Evolutionary conservation across 768 basidiomycete genomes (phyloP).

Genomic region (Panellus pusillus): DNA sequence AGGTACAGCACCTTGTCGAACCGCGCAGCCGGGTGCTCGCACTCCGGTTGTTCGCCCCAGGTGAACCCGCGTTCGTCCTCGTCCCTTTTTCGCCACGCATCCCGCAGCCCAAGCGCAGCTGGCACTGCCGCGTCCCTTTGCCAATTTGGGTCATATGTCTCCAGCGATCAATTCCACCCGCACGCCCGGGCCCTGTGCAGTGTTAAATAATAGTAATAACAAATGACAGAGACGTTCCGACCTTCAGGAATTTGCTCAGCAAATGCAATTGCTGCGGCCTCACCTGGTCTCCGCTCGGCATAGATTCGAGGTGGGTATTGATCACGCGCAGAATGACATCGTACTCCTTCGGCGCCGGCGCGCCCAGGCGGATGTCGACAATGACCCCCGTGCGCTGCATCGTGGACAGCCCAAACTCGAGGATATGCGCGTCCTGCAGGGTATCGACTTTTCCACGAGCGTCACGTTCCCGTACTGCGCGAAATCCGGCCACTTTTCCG

Average conservation of each 20-base stretch:
- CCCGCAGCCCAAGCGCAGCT: slow-evolving; percentile 47
- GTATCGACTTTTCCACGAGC: slow-evolving; percentile 58
- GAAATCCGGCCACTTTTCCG: slow-evolving; percentile 52
- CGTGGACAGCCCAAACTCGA: slow-evolving; percentile 51
- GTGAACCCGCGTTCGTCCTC: slow-evolving; percentile 52
- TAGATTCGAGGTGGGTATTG: slow-evolving; percentile 77
- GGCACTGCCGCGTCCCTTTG: slow-evolving; percentile 43
- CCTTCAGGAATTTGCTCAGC: slow-evolving; percentile 50
- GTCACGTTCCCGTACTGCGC: slow-evolving; percentile 68
- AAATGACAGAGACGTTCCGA: slow-evolving; percentile 21
- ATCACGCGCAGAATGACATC: slow-evolving; percentile 56
- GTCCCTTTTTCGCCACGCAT: slow-evolving; percentile 56
- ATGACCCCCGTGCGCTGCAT: slow-evolving; percentile 59
- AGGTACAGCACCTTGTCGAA: slow-evolving; percentile 70
- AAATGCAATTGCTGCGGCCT: slow-evolving; percentile 53
- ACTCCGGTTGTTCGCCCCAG: slow-evolving; percentile 65
- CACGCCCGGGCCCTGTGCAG: slow-evolving; percentile 29
- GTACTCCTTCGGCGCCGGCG: slow-evolving; percentile 32
- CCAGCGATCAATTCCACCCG: slow-evolving; percentile 65
- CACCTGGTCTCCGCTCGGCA: slow-evolving; percentile 41
- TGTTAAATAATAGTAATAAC: neutral
- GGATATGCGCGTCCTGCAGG: slow-evolving; percentile 42
- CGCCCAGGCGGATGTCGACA: slow-evolving; percentile 51
- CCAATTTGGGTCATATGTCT: slow-evolving; percentile 73
- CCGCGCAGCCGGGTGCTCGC: slow-evolving; percentile 48